Evolutionary conservation across 139 green algal species (phyloP).

Genomic region (Parachlorella kessleri): DNA sequence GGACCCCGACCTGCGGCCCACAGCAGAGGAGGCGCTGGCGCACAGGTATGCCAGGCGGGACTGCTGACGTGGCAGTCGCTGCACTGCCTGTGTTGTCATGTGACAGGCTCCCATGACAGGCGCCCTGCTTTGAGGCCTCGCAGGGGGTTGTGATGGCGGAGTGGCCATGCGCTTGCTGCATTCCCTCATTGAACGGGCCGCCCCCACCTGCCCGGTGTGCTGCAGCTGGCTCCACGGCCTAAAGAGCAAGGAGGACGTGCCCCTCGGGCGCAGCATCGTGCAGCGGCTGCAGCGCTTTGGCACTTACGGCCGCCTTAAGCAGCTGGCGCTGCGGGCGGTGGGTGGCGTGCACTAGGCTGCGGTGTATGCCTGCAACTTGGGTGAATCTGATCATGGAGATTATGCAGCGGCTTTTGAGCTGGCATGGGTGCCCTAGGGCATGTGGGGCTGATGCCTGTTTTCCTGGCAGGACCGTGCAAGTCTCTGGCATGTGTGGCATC

Average conservation of each 20-base stretch:
- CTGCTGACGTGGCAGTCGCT: background rate
- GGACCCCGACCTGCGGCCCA: conserved; percentile 58
- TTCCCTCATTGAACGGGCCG: background rate
- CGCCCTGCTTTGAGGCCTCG: conserved; percentile 37
- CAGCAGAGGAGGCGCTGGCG: conserved; percentile 57
- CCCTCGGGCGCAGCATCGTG: conserved; percentile 41
- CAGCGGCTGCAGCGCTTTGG: conserved; percentile 93
- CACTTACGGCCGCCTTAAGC: conserved; percentile 90
- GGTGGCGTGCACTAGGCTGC: conserved; percentile 80
- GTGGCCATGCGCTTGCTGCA: background rate
- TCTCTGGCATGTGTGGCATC: too few relatives aligned
- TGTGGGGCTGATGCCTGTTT: too few relatives aligned
- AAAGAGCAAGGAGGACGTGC: conserved; percentile 9
- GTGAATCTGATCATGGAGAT: too few relatives aligned
- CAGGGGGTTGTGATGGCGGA: background rate
- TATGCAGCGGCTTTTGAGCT: too few relatives aligned
- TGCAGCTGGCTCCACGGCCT: conserved; percentile 35
- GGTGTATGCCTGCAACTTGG: too few relatives aligned
- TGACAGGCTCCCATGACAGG: conserved; percentile 57
- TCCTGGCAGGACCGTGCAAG: too few relatives aligned
- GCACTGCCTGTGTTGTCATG: background rate
- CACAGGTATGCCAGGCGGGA: conserved; percentile 51
- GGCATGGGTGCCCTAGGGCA: too few relatives aligned
- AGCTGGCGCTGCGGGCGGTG: conserved; percentile 88
- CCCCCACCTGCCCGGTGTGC: conserved; percentile 19